These are phyloP conservation scores for Acanthamoeba royreba DNA, from an alignment of 208 protist genomes.

Conservation along the genomic window DNA sequence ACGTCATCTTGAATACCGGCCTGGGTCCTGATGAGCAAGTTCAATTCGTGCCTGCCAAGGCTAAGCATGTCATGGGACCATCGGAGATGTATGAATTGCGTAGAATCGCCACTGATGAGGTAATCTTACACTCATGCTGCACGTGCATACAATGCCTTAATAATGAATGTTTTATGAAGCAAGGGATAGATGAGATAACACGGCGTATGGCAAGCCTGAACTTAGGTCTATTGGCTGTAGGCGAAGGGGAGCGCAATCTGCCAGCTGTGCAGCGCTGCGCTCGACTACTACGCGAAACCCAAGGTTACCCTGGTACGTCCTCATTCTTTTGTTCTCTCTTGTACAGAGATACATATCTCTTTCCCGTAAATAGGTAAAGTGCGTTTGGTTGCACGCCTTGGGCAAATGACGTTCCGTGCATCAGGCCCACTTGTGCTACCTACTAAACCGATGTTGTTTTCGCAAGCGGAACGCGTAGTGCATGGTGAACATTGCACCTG, in stretches of 20 bases:
- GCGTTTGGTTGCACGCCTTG: background rate
- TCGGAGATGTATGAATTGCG: background rate
- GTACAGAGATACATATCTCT: background rate
- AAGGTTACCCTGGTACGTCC: background rate
- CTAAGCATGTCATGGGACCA: background rate
- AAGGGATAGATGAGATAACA: no score
- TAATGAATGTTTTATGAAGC: no score
- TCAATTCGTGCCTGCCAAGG: background rate
- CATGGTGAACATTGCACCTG: background rate
- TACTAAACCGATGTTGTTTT: background rate
- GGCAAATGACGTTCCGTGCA: background rate
- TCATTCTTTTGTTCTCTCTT: background rate
- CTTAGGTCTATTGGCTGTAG: background rate
- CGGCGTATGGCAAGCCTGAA: background rate
- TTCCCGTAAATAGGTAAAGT: background rate
- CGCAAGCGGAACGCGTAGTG: background rate
- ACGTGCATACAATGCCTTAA: background rate
- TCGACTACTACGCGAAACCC: background rate
- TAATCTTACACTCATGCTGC: background rate
- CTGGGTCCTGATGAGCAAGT: background rate
- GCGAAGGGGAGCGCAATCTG: background rate
- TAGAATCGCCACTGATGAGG: background rate
- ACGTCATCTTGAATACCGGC: background rate
- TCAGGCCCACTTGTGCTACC: background rate
- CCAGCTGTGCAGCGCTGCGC: background rate